Evolutionary conservation across 2,329 filamentous ascomycete species (phyloP).

Genomic region (Lachnellula hyalina): DNA sequence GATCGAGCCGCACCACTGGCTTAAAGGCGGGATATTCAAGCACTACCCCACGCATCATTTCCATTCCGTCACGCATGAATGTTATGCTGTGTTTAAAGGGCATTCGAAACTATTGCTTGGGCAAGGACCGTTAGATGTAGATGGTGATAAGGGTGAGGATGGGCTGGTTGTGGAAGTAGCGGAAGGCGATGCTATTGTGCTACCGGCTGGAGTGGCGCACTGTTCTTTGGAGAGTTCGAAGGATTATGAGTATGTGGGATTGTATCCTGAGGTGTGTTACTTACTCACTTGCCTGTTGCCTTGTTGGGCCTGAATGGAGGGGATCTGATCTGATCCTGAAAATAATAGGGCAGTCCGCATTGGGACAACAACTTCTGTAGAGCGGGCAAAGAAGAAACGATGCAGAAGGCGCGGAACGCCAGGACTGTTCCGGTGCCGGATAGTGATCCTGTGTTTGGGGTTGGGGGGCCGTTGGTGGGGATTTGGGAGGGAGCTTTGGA

Average conservation of each 20-base stretch:
- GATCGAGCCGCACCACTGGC: slow-evolving; percentile 32
- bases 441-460: slow-evolving; percentile 18
- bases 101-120: slow-evolving; percentile 30
- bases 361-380: slow-evolving; percentile 26
- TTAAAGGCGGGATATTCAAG: slow-evolving; percentile 27
- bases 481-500: slow-evolving; percentile 13
- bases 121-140: slow-evolving; percentile 24
- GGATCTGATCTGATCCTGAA: neutral
- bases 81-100: slow-evolving; percentile 32
- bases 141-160: neutral
- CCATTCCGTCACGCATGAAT: slow-evolving; percentile 35
- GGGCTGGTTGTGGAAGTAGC: slow-evolving; percentile 15
- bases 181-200: slow-evolving; percentile 33
- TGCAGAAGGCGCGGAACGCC: slow-evolving; percentile 15
- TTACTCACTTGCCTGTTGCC: no score
- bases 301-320: no score
- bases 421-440: slow-evolving; percentile 15
- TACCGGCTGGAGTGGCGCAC: slow-evolving; percentile 34
- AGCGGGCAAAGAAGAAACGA: slow-evolving; percentile 14
- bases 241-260: slow-evolving; percentile 33
- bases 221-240: slow-evolving; percentile 26
- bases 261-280: slow-evolving; percentile 31
- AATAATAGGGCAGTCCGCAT: slow-evolving; percentile 17
- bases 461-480: slow-evolving; percentile 16
- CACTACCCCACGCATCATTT: slow-evolving; percentile 24